A percentile compares a stretch with the other conserved stretches of the same genome.
Evolutionary conservation across 306 rosid species (phyloP).

Genomic region (Cicer yamashitae): DNA sequence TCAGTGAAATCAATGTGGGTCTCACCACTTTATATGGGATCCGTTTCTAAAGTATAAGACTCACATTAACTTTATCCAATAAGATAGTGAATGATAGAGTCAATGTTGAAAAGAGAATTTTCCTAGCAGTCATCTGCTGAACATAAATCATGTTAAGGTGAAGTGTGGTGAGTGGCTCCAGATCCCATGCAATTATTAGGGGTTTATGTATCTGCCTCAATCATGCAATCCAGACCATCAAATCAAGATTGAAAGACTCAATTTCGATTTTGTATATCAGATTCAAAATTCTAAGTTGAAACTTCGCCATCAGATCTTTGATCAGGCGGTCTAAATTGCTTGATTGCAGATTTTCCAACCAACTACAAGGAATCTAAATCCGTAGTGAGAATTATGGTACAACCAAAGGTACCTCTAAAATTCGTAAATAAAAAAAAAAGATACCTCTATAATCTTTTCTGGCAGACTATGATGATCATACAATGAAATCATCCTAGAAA

Average conservation of each 20-base stretch:
- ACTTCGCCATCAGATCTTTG: not conserved
- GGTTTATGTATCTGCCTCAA: not conserved
- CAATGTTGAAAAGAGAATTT: too few species aligned
- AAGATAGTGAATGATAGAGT: too few species aligned
- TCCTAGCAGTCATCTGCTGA: not conserved
- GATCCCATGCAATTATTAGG: not conserved
- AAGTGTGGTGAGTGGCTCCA: not conserved
- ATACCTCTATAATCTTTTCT: constrained; percentile 75
- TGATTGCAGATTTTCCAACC: not conserved
- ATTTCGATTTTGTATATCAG: not conserved
- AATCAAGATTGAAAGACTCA: not conserved
- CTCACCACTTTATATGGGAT: too few species aligned
- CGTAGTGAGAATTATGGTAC: constrained; percentile 7
- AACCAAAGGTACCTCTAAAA: not conserved
- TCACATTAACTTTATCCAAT: too few species aligned
- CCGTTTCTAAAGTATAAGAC: too few species aligned
- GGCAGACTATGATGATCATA: constrained; percentile 76
- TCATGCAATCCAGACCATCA: not conserved
- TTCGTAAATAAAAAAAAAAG: not conserved
- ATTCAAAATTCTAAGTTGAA: not conserved
- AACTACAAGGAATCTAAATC: not conserved
- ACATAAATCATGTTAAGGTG: constrained; percentile 20
- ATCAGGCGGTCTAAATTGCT: not conserved
- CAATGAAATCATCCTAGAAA: constrained; percentile 85
- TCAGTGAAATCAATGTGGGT: too few species aligned